Conservation (phyloP, 1,284 basidiomycete species). For the Neonothopanus nambi region DNA sequence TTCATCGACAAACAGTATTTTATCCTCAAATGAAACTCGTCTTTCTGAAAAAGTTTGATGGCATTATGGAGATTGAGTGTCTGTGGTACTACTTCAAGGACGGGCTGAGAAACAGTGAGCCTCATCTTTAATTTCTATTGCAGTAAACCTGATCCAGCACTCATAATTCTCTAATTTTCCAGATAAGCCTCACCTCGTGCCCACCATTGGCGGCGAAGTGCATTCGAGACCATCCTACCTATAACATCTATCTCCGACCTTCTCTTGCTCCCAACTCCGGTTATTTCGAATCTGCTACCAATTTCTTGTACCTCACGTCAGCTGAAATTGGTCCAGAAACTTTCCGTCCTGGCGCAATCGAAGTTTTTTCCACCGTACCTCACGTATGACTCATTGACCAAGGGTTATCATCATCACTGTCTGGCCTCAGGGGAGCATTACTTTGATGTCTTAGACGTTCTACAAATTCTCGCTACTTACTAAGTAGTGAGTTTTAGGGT, state of each 20-base stretch:
- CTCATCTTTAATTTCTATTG: constrained; percentile 45
- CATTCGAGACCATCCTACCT: constrained; percentile 55
- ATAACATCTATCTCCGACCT: too few relatives aligned
- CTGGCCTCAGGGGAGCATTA: constrained; percentile 55
- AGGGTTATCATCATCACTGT: constrained; percentile 3
- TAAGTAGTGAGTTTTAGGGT: too few relatives aligned
- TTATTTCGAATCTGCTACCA: constrained; percentile 42
- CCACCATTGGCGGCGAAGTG: constrained; percentile 63
- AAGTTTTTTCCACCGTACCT: constrained; percentile 64
- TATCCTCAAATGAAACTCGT: constrained; percentile 72
- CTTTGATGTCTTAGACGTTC: too few relatives aligned
- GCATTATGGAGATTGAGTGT: constrained; percentile 84
- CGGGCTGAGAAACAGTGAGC: constrained; percentile 68
- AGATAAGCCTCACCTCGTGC: constrained; percentile 61
- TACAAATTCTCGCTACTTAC: too few relatives aligned
- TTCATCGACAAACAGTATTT: constrained; percentile 65
- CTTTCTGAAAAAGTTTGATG: constrained; percentile 81
- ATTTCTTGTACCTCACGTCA: constrained; percentile 44
- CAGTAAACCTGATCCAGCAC: constrained; percentile 13
- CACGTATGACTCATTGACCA: constrained; percentile 51
- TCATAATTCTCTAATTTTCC: constrained; percentile 20
- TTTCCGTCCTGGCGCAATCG: constrained; percentile 67
- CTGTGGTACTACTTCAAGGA: constrained; percentile 88
- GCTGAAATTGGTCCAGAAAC: constrained; percentile 72
- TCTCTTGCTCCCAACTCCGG: constrained; percentile 70